Conservation (phyloP, 2,329 filamentous ascomycete genomes). For the Calonectria crousiana region DNA sequence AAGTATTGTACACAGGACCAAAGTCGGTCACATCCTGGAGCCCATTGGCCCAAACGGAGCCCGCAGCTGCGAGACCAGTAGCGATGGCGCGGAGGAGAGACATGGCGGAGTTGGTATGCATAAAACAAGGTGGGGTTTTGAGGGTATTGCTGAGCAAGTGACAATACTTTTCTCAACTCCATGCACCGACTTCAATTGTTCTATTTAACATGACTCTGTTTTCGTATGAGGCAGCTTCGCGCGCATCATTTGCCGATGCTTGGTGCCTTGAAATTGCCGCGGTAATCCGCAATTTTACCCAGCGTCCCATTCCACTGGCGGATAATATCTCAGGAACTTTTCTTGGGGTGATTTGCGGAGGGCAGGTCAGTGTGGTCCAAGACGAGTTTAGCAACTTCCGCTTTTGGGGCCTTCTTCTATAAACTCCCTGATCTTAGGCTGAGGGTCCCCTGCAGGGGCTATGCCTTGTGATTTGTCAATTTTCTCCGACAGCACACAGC, state of each 20-base stretch:
- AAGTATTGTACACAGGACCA: slow-evolving; percentile 5
- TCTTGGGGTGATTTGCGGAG: background rate
- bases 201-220: background rate
- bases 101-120: background rate
- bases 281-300: slow-evolving; percentile 2
- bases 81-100: background rate
- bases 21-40: background rate
- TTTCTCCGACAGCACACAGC: background rate
- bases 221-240: background rate
- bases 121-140: background rate
- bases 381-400: slow-evolving; percentile 7
- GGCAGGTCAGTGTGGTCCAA: background rate
- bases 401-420: background rate
- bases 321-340: background rate
- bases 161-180: background rate
- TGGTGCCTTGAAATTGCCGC: slow-evolving; percentile 3
- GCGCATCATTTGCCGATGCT: background rate
- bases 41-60: background rate
- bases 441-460: background rate
- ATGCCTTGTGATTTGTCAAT: background rate
- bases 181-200: background rate
- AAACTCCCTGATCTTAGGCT: background rate
- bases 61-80: background rate
- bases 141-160: background rate
- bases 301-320: slow-evolving; percentile 4